A percentile compares a stretch with the other conserved stretches of the same genome.
These are phyloP conservation scores for Scleromitrula shiraiana DNA, from an alignment of 2,329 filamentous ascomycete genomes.

Conservation along the genomic window DNA sequence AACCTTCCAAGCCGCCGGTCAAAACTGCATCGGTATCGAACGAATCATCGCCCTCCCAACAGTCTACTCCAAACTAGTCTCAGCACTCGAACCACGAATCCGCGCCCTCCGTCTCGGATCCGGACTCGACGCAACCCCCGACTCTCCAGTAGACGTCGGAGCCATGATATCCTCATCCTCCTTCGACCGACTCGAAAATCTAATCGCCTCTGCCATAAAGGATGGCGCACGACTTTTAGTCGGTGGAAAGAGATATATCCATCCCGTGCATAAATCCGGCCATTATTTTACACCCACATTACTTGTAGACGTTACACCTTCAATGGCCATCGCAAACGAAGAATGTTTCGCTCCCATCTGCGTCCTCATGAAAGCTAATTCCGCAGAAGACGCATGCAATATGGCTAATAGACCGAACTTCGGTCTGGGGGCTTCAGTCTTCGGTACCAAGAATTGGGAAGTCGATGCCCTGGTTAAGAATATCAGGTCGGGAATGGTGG, in stretches of 20 bases:
- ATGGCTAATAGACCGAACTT: conserved; percentile 81
- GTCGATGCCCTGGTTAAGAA: conserved; percentile 57
- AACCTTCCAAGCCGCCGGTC: conserved; percentile 88
- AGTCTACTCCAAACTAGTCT: conserved; percentile 68
- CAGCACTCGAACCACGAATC: conserved; percentile 65
- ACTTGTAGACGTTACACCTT: conserved; percentile 76
- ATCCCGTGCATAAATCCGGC: conserved; percentile 67
- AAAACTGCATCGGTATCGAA: conserved; percentile 97
- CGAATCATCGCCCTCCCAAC: conserved; percentile 73
- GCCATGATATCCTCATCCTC: conserved; percentile 76
- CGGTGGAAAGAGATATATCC: conserved; percentile 64
- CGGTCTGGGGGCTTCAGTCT: conserved; percentile 82
- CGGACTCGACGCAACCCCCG: conserved; percentile 42
- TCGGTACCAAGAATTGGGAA: conserved; percentile 59
- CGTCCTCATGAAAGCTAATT: conserved; percentile 68
- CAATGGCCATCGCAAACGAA: conserved; percentile 80
- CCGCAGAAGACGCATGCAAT: conserved; percentile 54
- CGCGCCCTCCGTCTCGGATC: conserved; percentile 68
- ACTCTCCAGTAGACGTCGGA: conserved; percentile 64
- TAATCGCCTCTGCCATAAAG: conserved; percentile 69
- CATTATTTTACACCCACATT: conserved; percentile 93
- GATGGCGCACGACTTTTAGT: conserved; percentile 73
- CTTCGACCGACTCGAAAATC: conserved; percentile 66
- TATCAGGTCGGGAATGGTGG: conserved; percentile 80
- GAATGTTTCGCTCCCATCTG: conserved; percentile 94